These are phyloP conservation scores for Raddia guianensis DNA, from an alignment of 176 grass and related monocot species.

Conservation along the genomic window DNA sequence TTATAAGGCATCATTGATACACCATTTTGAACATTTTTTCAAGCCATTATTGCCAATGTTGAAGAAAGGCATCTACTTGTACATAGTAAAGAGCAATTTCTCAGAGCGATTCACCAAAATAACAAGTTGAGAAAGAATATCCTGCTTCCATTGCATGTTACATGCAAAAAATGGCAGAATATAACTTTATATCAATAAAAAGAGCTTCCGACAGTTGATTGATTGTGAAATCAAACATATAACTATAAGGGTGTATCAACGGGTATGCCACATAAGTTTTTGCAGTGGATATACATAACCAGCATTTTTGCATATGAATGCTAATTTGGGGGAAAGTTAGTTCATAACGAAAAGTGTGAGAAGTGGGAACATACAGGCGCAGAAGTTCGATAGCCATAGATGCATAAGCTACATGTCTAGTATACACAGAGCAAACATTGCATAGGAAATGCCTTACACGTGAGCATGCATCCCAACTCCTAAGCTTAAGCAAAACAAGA, in stretches of 20 bases:
- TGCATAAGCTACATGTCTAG: too few relatives aligned
- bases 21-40: background rate
- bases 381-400: background rate
- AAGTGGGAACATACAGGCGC: background rate
- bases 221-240: background rate
- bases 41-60: background rate
- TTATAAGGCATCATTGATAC: too few relatives aligned
- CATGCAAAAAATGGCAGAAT: background rate
- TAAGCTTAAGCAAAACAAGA: too few relatives aligned
- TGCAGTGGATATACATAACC: background rate
- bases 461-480: too few relatives aligned
- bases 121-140: background rate
- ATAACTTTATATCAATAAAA: background rate
- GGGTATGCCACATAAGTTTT: background rate
- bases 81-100: background rate
- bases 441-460: too few relatives aligned
- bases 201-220: background rate
- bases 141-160: background rate
- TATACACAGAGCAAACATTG: too few relatives aligned
- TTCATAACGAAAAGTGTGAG: background rate
- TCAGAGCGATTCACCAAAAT: background rate
- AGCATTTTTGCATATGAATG: conserved; percentile 4
- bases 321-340: background rate
- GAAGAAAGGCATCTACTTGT: background rate
- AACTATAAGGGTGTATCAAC: background rate